phyloP scores from a whole-genome alignment of 2,329 filamentous ascomycete species.

The Clonostachys byssicola region DNA sequence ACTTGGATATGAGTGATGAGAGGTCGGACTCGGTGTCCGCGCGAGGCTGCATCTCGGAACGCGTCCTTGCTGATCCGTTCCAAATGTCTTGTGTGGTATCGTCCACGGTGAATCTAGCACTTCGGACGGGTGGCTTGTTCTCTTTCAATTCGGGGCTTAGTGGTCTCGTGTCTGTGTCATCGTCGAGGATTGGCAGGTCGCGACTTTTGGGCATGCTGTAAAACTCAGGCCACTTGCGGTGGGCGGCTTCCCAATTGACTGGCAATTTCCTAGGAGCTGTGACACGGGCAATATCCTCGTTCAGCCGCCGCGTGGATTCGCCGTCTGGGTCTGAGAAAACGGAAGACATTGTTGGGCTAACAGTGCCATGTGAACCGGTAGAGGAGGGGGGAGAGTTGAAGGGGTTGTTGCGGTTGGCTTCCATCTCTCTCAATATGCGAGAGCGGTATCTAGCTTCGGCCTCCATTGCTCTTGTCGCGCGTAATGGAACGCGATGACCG shows the following conservation, averaged over 20 bases:
- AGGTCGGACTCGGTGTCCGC: slow-evolving; percentile 48
- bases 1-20: slow-evolving; percentile 36
- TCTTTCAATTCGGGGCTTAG: slow-evolving; percentile 34
- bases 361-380: slow-evolving; percentile 52
- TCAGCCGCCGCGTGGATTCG: slow-evolving; percentile 47
- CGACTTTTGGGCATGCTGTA: slow-evolving; percentile 32
- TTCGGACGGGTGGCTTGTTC: slow-evolving; percentile 31
- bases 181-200: slow-evolving; percentile 14
- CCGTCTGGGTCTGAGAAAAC: slow-evolving; percentile 48
- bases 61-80: slow-evolving; percentile 31
- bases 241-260: slow-evolving; percentile 38
- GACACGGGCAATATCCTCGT: slow-evolving; percentile 41
- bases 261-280: slow-evolving; percentile 31
- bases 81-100: slow-evolving; percentile 36
- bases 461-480: slow-evolving; percentile 30
- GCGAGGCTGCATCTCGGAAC: slow-evolving; percentile 48
- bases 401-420: slow-evolving; percentile 47
- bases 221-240: slow-evolving; percentile 50
- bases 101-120: slow-evolving; percentile 26
- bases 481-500: slow-evolving; percentile 7
- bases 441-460: slow-evolving; percentile 39
- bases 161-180: slow-evolving; percentile 28
- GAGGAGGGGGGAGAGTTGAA: slow-evolving; percentile 56
- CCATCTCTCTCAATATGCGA: slow-evolving; percentile 47
- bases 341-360: slow-evolving; percentile 48